Base-by-base conservation (phyloP, 768 basidiomycete species). In the Leccinum aurantiacum region DNA sequence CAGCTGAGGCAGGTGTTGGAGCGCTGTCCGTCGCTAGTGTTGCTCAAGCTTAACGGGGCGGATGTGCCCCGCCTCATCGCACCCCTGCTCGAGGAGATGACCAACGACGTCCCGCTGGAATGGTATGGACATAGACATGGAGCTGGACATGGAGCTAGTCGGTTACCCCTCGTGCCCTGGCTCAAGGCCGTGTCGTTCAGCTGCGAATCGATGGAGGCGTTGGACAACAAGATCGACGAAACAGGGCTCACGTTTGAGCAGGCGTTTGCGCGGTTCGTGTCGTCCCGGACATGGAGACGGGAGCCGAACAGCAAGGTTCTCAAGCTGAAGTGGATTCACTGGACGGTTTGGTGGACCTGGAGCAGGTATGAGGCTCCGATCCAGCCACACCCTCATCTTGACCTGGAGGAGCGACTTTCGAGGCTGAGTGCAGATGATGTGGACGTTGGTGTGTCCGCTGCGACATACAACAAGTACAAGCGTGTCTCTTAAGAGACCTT, bases 291-390 rank as follows among this genome's bases (percentile, higher is more conserved):
- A 50, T 62, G 66, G 58, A 54, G 46, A 38, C 67, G 71, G 35
- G 67, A 67, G 13, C 33, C 49, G 0, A 62, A 56, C 33, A 58
- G 69, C 69, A 72, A 63, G 55, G 71, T 73, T 19, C 67, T 72
- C 24, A 63, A 41, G 24, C 47, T 72, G 25, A 72, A 66, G 19
- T 72, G 71, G 71, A 71, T 72, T 47, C 71, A 72, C 44, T 72
- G 71, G 71, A 72, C 71, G 60, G 63, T 72, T 4, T 72, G 71
- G 71, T 72, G 71, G 71, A 61, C 57, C 3, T 72, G 71, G 71
- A 66, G 62, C 31, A 44, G 67, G 56, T 61, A 63, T 47, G 56
- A 69, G 37, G n/a, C 64, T 3, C 56, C 71, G 1, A 50, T 67
- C 22, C 65, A 66, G 48, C 38, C 58, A 14, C 67, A 66, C 8